Evolutionary conservation across 208 protist species (phyloP).

Genomic region (Leishmania martiniquensis): DNA sequence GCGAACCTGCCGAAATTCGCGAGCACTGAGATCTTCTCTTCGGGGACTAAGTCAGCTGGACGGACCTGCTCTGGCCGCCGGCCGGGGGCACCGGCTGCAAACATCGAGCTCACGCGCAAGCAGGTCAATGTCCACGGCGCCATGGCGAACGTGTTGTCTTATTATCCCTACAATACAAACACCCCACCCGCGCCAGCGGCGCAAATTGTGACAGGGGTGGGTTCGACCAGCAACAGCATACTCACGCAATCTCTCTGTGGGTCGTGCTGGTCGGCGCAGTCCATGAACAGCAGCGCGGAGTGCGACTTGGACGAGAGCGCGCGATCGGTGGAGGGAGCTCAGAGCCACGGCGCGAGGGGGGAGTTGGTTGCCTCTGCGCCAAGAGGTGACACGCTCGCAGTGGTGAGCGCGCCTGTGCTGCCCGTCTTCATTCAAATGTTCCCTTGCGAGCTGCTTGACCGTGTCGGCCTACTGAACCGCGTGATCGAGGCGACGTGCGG

Average conservation of each 20-base stretch:
- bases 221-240: slow-evolving; percentile 21
- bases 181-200: slow-evolving; percentile 37
- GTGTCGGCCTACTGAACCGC: slow-evolving; percentile 62
- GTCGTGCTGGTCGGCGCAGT: slow-evolving; percentile 17
- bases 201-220: slow-evolving; percentile 32
- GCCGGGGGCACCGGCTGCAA: slow-evolving; percentile 14
- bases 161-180: slow-evolving; percentile 39
- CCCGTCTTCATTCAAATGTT: slow-evolving; percentile 87
- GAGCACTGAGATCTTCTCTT: background rate
- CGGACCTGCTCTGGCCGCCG: background rate
- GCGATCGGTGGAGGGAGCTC: slow-evolving; percentile 18
- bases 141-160: slow-evolving; percentile 36
- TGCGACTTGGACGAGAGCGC: slow-evolving; percentile 15
- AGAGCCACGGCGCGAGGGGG: slow-evolving; percentile 12
- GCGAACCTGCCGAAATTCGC: background rate
- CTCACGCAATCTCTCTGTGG: slow-evolving; percentile 25
- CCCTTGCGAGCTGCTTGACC: slow-evolving; percentile 72
- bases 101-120: slow-evolving; percentile 29
- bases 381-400: slow-evolving; percentile 7
- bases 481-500: slow-evolving; percentile 58
- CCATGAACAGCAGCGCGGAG: slow-evolving; percentile 8
- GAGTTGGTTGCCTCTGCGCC: background rate
- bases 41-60: background rate
- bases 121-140: slow-evolving; percentile 51
- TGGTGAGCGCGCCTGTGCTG: slow-evolving; percentile 21